Conservation (phyloP, 2,329 filamentous ascomycete species). For the Cercospora sp. region DNA sequence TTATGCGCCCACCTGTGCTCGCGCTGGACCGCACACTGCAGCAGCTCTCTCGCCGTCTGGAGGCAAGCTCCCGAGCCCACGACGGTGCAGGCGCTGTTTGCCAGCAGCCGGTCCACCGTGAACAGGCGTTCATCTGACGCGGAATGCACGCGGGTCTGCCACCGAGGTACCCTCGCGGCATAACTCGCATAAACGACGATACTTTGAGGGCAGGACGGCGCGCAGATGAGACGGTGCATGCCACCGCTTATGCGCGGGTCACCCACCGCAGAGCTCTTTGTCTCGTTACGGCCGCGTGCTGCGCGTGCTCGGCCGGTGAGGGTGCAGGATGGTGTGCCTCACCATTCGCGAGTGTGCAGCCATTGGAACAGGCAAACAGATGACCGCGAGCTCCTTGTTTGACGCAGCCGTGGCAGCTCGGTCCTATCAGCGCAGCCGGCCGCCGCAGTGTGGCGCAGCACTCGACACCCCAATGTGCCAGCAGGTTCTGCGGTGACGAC, state of each 20-base stretch:
- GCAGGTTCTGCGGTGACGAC: background rate
- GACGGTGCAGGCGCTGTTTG: background rate
- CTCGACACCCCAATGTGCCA: constrained; percentile 6
- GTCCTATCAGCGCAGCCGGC: background rate
- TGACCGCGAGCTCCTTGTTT: constrained; percentile 20
- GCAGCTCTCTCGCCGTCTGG: background rate
- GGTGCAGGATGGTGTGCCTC: constrained; percentile 19
- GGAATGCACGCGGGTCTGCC: constrained; percentile 3
- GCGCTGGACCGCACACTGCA: background rate
- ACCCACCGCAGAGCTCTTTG: constrained; percentile 10
- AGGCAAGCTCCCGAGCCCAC: background rate
- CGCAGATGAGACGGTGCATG: constrained; percentile 5
- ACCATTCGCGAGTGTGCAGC: constrained; percentile 14
- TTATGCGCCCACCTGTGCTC: background rate
- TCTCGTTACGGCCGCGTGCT: constrained; percentile 11
- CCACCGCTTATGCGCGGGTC: constrained; percentile 23
- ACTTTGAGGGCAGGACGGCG: constrained; percentile 7
- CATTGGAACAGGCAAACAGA: constrained; percentile 25
- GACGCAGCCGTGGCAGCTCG: background rate
- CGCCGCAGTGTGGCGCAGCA: constrained; percentile 19
- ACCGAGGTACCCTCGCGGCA: background rate
- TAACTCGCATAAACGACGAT: constrained; percentile 3
- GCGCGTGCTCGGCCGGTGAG: constrained; percentile 9
- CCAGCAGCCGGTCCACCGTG: background rate
- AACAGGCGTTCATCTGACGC: background rate